These are phyloP conservation scores for Citrus sp. DNA, from an alignment of 345 rosid species.

Conservation along the genomic window DNA sequence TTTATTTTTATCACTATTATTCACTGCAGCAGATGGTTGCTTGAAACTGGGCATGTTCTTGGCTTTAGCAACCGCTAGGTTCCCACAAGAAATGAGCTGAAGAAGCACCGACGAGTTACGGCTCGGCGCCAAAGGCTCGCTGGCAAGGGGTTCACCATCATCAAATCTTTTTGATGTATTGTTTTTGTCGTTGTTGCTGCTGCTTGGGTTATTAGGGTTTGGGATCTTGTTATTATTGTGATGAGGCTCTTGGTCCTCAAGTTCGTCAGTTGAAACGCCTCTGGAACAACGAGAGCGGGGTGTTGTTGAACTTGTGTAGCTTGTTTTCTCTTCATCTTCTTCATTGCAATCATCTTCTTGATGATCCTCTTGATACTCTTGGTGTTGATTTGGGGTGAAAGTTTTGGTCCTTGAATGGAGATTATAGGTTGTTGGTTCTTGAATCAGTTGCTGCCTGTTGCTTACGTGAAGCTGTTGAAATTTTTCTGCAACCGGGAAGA, in stretches of 20 bases:
- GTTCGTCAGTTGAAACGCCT: constrained; percentile 75
- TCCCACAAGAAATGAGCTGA: constrained; percentile 77
- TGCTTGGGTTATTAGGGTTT: constrained; percentile 1
- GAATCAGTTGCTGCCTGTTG: constrained; percentile 20
- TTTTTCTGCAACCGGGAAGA: constrained; percentile 28
- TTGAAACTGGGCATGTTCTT: constrained; percentile 29
- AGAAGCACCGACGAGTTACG: constrained; percentile 68
- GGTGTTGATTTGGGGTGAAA: constrained; percentile 18
- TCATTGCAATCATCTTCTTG: constrained; percentile 36
- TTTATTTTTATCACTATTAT: background rate
- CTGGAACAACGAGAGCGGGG: constrained; percentile 81
- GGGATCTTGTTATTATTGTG: background rate
- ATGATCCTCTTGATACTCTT: constrained; percentile 23
- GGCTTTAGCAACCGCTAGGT: constrained; percentile 39
- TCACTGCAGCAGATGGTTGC: constrained; percentile 5
- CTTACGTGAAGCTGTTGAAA: constrained; percentile 31
- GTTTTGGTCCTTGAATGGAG: constrained; percentile 38
- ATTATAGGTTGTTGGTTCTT: constrained; percentile 30
- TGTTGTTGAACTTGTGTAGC: constrained; percentile 78
- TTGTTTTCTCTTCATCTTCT: constrained; percentile 68
- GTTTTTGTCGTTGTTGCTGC: background rate
- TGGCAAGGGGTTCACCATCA: constrained; percentile 42
- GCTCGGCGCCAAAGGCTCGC: constrained; percentile 9
- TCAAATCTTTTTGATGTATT: constrained; percentile 33
- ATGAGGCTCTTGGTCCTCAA: constrained; percentile 34